phyloP scores from a whole-genome alignment of 2,329 filamentous ascomycete genomes.

The Botrytis deweyae region DNA sequence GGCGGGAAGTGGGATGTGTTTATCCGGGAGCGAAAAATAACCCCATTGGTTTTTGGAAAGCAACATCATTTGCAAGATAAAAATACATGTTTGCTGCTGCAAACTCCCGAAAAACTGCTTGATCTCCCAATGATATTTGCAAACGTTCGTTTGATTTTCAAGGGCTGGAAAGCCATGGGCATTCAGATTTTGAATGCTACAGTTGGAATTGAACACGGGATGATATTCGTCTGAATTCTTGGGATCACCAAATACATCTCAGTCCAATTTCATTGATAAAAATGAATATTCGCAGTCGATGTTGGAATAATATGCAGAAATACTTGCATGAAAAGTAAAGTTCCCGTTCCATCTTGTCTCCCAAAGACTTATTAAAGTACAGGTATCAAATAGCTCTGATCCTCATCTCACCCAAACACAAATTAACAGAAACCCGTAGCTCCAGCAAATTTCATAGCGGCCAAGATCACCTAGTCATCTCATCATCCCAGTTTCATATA shows the following conservation, averaged over 20 bases:
- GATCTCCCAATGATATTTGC: background rate
- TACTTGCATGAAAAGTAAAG: background rate
- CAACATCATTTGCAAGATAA: background rate
- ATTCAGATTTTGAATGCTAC: background rate
- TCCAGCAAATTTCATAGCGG: background rate
- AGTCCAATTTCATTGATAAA: background rate
- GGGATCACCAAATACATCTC: background rate
- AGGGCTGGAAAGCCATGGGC: background rate
- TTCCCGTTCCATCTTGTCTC: background rate
- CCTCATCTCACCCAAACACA: background rate
- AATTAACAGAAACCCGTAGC: background rate
- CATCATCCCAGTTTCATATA: background rate
- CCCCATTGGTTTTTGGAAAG: background rate
- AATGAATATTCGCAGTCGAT: background rate
- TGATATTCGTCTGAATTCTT: background rate
- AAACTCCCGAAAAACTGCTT: background rate
- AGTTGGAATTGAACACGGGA: background rate
- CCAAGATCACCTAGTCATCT: background rate
- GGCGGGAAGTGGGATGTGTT: slow-evolving; percentile 1
- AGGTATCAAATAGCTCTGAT: background rate
- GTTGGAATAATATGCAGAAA: background rate
- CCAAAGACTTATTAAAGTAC: background rate
- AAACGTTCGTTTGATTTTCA: background rate
- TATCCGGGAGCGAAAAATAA: background rate
- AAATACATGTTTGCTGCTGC: background rate